Evolutionary conservation across 2,329 filamentous ascomycete genomes (phyloP), one percentile per base, ranked within the genome.

Genomic region (Mariannaea elegans): DNA sequence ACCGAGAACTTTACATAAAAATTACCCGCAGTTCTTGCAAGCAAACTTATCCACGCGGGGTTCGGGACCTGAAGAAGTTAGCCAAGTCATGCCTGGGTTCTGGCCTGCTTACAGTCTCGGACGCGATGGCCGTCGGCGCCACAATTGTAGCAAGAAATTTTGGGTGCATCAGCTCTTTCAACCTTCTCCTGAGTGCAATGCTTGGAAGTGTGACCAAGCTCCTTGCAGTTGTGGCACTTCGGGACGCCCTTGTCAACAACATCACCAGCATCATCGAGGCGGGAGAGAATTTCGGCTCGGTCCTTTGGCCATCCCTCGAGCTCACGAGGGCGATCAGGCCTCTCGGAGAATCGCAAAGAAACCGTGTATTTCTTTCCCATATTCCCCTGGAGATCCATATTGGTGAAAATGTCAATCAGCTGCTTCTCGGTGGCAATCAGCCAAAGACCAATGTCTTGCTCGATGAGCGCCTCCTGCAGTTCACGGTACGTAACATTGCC

Each of bases 321-420:
- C 73, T 91, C 85, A 50, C 84, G 84, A 27, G 84, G 84, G 3
- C 87, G 84, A 18, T 77, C 73, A 0, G 89, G 84, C 64, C 85
- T 85, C 29, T 82, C 75, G 2, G 80, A 81, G 65, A 88, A 87
- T 47, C 89, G 85, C 70, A 88, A 87, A 0, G 84, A 85, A 48
- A 92, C 79, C 1, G 83, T 83, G 66, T 84, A 91, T 71, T 87
- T 87, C 74, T 87, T 87, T 57, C 83, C 83, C 18, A 89, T 77
- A 61, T 90, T 85, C 5, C 90, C 90, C 69, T 92, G 88, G 2
- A 91, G 77, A 64, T 92, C 88, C 85, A 92, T 90, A 75, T 90
- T 89, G 61, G 87, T 90, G 65, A 88, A 83, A 5, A 87, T 86
- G 1, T 76, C 71, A 1, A 90, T 73, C 6, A 81, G 72, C 31